Percentiles rank a stretch among this genome's conserved stretches.
phyloP scores from a whole-genome alignment of 23 red algal genomes.

The Gracilaria vermiculophylla region DNA sequence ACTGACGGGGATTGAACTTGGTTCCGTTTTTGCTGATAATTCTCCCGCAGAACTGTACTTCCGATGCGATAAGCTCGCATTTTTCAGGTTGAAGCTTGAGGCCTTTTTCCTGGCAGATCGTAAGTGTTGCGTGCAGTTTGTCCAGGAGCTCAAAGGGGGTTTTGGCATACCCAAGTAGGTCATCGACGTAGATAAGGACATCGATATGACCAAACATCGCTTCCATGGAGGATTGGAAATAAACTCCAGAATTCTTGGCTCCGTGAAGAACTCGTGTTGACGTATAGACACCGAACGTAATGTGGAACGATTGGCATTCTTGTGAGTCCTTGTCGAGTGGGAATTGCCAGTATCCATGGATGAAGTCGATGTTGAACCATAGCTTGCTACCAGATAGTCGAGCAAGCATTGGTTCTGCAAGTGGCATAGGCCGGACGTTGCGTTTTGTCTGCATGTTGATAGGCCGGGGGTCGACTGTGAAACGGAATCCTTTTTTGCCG shows the following conservation, averaged over 20 bases:
- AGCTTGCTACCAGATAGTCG: not conserved
- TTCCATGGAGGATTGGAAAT: slow-evolving; percentile 15
- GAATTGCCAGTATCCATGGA: slow-evolving; percentile 42
- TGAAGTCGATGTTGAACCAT: slow-evolving; percentile 12
- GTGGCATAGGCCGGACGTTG: slow-evolving; percentile 20
- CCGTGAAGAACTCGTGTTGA: slow-evolving; percentile 21
- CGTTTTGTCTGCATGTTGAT: too few species aligned
- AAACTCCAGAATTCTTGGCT: not conserved
- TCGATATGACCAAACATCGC: not conserved
- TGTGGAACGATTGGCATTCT: slow-evolving; percentile 21
- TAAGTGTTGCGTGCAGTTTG: not conserved
- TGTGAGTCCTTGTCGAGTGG: not conserved
- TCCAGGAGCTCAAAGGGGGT: too few species aligned
- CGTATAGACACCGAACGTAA: not conserved
- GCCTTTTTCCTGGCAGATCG: too few species aligned
- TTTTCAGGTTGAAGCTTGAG: too few species aligned
- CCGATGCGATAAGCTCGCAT: not conserved
- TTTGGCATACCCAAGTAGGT: slow-evolving; percentile 11
- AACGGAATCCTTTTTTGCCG: slow-evolving; percentile 2
- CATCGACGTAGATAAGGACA: slow-evolving; percentile 12
- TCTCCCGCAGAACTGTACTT: too few species aligned
- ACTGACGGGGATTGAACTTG: too few species aligned
- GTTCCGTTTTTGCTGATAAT: too few species aligned
- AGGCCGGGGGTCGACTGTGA: slow-evolving; percentile 29
- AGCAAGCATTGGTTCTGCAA: not conserved